phyloP scores from a whole-genome alignment of 208 protist species.

The Trypanosoma lewisi region DNA sequence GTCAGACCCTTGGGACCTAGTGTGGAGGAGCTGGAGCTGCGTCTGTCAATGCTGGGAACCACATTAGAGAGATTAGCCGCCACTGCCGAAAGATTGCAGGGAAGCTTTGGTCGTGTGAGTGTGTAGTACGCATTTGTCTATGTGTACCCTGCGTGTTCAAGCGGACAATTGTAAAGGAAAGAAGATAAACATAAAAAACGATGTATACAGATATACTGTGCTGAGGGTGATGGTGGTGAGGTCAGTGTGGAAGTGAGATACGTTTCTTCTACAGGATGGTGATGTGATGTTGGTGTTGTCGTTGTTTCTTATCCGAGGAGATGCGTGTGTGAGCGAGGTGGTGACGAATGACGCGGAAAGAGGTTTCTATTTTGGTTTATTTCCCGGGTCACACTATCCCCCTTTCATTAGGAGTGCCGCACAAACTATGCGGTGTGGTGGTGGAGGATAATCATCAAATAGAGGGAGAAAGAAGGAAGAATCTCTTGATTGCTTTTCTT shows the following conservation, averaged over 20 bases:
- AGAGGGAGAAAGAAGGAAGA: not conserved
- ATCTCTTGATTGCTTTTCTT: too few relatives aligned
- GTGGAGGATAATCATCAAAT: too few relatives aligned
- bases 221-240: not conserved
- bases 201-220: too few relatives aligned
- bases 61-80: conserved; percentile 5
- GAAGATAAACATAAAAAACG: too few relatives aligned
- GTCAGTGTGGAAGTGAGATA: not conserved
- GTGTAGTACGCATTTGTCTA: too few relatives aligned
- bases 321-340: not conserved
- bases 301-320: not conserved
- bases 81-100: not conserved
- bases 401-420: too few relatives aligned
- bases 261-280: too few relatives aligned
- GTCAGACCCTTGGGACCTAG: not conserved
- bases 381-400: too few relatives aligned
- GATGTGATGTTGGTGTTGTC: not conserved
- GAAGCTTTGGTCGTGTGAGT: conserved; percentile 1
- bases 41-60: conserved; percentile 10
- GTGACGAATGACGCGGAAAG: not conserved
- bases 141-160: too few relatives aligned
- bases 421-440: too few relatives aligned
- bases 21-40: conserved; percentile 11
- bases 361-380: too few relatives aligned
- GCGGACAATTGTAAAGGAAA: too few relatives aligned